Conservation (phyloP, 2,329 filamentous ascomycete genomes). For the Cercospora citrullina region DNA sequence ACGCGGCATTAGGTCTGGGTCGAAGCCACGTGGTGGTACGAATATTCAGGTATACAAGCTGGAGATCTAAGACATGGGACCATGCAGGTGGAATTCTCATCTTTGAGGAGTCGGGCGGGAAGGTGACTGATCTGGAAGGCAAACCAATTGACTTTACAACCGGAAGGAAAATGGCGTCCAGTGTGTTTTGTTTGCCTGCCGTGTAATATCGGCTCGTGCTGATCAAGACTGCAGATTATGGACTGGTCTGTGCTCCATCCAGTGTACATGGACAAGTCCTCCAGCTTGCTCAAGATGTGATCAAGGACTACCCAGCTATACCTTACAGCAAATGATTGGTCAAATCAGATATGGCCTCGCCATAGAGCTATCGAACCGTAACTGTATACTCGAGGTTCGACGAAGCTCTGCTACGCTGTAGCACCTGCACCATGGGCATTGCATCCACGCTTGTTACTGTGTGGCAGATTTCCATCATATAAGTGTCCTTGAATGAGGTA, state of each 20-base stretch:
- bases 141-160: constrained; percentile 49
- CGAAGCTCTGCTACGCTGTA: neutral
- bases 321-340: constrained; percentile 16
- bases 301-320: constrained; percentile 15
- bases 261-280: constrained; percentile 27
- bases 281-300: constrained; percentile 20
- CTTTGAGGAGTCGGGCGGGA: constrained; percentile 44
- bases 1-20: constrained; percentile 29
- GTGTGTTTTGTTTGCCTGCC: constrained; percentile 13
- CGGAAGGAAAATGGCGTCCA: constrained; percentile 30
- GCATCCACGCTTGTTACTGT: neutral
- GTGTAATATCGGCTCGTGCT: constrained; percentile 1
- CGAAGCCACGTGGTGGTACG: constrained; percentile 26
- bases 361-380: neutral
- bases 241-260: constrained; percentile 29
- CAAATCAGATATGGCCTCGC: neutral
- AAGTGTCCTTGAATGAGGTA: neutral
- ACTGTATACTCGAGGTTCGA: neutral
- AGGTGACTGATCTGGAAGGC: constrained; percentile 54
- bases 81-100: constrained; percentile 50
- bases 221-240: constrained; percentile 23
- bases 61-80: constrained; percentile 51
- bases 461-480: neutral
- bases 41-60: constrained; percentile 30
- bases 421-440: neutral